Evolutionary conservation across 495 filamentous ascomycete genomes (phyloP), one percentile per base, ranked within the genome.

Genomic region (Podospora didyma): DNA sequence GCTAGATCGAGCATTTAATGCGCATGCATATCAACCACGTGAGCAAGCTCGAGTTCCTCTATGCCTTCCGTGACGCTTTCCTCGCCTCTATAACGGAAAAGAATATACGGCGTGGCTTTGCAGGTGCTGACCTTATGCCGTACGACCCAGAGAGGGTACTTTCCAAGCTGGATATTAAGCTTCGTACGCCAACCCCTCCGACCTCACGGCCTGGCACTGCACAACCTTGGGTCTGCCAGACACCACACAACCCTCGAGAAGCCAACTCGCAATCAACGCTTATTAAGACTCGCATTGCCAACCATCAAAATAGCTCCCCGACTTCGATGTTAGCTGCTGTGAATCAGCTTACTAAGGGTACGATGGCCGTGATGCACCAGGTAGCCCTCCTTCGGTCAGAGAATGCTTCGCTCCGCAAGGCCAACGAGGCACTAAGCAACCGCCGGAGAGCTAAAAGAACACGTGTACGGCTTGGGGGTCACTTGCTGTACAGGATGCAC

Each of bases 361-460:
- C 3, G 16, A 42, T 3, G 3, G 23, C 2, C 11, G 44, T 7
- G 21, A n/a, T 22, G n/a, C 19, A 53, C 17, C 16, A 23, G 24
- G 12, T 53, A 24, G 28, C 39, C 37, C 39, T 53, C 12, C 12
- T 53, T 20, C 2, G 3, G 6, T 35, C 2, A 20, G 39, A 53
- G 51, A 3, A 7, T 16, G 35, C 16, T 2, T 28, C 3, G 10
- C 35, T 53, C 26, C 39, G 39, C 1, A 28, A 44, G 39, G 51
- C 35, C 7, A 53, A 53, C 28, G 35, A 44, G 35, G 35, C 35
- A 7, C 39, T 53, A n/a, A 16, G 2, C 2, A 53, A 53, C 14
- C 51, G 51, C n/a, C 39, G 51, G 12, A 53, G 37, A 20, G 51
- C 24, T 10, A 53, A 53, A 17, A 22, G 21, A 9, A 53, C 23